phyloP scores from a whole-genome alignment of 2,329 filamentous ascomycete species.

The Thelonectria olida region DNA sequence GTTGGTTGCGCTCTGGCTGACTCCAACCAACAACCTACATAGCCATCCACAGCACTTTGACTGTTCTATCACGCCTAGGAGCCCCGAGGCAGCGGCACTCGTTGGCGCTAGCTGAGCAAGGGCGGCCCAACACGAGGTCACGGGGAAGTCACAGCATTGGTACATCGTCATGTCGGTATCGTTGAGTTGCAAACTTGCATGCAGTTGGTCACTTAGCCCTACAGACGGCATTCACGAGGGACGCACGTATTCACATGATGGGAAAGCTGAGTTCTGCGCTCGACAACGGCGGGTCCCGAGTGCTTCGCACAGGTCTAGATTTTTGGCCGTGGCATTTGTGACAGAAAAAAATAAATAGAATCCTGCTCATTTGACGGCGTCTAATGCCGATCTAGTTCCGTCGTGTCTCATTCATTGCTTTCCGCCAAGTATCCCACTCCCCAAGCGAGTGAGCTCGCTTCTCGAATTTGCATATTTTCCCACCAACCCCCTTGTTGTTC shows the following conservation, averaged over 20 bases:
- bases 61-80: constrained; percentile 38
- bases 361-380: too few relatives aligned
- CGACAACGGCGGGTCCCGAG: not conserved
- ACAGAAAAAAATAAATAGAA: too few relatives aligned
- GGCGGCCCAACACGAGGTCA: not conserved
- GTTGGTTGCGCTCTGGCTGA: constrained; percentile 4
- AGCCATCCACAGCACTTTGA: constrained; percentile 46
- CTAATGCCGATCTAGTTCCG: constrained; percentile 5
- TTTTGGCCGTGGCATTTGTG: not conserved
- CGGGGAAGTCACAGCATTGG: not conserved
- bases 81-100: constrained; percentile 22
- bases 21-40: not conserved
- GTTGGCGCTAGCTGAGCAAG: constrained; percentile 12
- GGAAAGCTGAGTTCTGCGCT: constrained; percentile 16
- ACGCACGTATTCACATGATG: not conserved
- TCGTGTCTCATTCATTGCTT: not conserved
- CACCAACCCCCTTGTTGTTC: not conserved
- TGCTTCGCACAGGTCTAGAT: not conserved
- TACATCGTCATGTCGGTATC: not conserved
- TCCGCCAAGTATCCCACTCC: not conserved
- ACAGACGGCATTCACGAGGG: not conserved
- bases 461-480: not conserved
- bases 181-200: not conserved
- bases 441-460: not conserved
- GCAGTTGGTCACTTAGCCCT: not conserved